Base-by-base conservation (phyloP, 306 rosid genomes). In the Begonia loranthoides region DNA sequence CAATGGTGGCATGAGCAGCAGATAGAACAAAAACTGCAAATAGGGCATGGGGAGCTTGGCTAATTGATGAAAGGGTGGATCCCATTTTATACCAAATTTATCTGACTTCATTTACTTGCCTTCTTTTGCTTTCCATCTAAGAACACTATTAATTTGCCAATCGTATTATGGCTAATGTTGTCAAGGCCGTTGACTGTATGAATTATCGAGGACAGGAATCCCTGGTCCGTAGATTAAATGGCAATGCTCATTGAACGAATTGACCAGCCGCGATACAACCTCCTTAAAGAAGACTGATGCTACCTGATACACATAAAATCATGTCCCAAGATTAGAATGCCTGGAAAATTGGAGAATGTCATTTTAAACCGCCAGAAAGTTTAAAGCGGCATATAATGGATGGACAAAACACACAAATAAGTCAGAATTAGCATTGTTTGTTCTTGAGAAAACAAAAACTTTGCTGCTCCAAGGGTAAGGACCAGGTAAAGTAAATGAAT, bases 271-370 rank as follows among this genome's bases (percentile, higher is more conserved):
- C 41, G 99, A 80, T 48, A 85, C 94, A 52, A 92, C 99, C 80
- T 92, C 99, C 79, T 83, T 92, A 49, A 86, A 92, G 82, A 92
- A 92, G 73, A 92, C 60, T 17, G 99, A 80, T 9, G 99, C 99
- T 66, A 86, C 72, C 99, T 92, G 77, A 45, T 50, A 65, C 36
- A 40, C 44, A 34, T 46, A 62, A 58, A 14, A 38, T 28, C 43
- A 14, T 13, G 53, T 45, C 15, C 43, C 43, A 44, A 55, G 36
- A 51, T 65, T 47, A 33, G 70, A 63, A 46, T 51, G 38, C 33
- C 68, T 28, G 24, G n/a, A n/a, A n/a, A n/a, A n/a, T n/a, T n/a
- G n/a, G n/a, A n/a, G n/a, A n/a, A n/a, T n/a, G n/a, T n/a, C n/a
- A n/a, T n/a, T n/a, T n/a, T n/a, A n/a, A n/a, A n/a, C n/a, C n/a